These are phyloP conservation scores for Gynochthodes officinalis DNA, from an alignment of 257 asterid genomes.

Conservation along the genomic window DNA sequence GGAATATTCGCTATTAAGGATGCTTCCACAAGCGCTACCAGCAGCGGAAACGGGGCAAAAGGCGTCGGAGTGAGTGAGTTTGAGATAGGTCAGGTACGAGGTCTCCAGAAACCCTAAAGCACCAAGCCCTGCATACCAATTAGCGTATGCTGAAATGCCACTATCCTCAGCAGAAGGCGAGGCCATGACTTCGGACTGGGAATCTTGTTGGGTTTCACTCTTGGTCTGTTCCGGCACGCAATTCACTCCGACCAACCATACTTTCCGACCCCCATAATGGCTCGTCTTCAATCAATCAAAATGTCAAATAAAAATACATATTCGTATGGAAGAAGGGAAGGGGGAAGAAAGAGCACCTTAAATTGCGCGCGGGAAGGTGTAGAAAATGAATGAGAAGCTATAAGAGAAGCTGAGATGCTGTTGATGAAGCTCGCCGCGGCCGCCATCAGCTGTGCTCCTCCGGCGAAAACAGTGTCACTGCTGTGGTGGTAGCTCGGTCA, in stretches of 20 bases:
- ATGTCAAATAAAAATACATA: constrained; percentile 5
- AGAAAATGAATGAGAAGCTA: constrained; percentile 20
- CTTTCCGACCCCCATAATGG: constrained; percentile 31
- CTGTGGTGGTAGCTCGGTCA: neutral
- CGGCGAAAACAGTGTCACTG: neutral
- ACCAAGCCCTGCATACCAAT: constrained; percentile 74
- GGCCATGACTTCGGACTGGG: constrained; percentile 37
- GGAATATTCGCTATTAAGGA: constrained; percentile 79
- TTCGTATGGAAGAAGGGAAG: neutral
- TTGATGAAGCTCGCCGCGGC: constrained; percentile 37
- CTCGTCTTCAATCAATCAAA: constrained; percentile 29
- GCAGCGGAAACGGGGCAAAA: constrained; percentile 53
- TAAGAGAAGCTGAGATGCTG: constrained; percentile 39
- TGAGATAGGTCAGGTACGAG: constrained; percentile 73
- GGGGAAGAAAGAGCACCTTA: constrained; percentile 37
- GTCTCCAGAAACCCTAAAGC: constrained; percentile 86
- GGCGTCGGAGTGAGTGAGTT: constrained; percentile 69
- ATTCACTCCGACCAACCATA: constrained; percentile 44
- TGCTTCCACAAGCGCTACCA: constrained; percentile 53
- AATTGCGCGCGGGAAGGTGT: constrained; percentile 23
- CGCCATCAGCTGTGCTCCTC: neutral
- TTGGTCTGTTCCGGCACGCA: constrained; percentile 52
- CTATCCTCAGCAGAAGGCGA: constrained; percentile 17
- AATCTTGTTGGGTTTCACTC: constrained; percentile 31
- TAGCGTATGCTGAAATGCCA: constrained; percentile 42